These are phyloP conservation scores for Trametes cingulata DNA, from an alignment of 768 basidiomycete genomes.

Conservation along the genomic window DNA sequence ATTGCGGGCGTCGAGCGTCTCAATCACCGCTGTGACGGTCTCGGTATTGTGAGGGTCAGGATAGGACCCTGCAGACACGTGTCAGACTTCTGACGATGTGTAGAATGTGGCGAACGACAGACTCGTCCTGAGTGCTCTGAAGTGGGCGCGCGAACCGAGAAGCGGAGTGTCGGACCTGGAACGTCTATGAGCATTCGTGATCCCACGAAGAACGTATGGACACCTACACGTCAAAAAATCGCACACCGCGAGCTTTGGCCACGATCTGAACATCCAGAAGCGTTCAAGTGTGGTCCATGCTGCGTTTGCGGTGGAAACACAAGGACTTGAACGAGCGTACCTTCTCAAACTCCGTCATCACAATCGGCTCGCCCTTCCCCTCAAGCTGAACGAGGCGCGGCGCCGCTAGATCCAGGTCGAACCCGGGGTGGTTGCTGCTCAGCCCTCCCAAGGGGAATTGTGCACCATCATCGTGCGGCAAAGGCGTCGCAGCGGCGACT, in stretches of 20 bases:
- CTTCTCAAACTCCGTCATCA: constrained; percentile 92
- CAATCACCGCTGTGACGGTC: constrained; percentile 58
- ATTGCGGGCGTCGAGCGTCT: constrained; percentile 65
- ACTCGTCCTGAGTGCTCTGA: constrained; percentile 42
- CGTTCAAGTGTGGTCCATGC: too few relatives aligned
- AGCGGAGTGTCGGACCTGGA: constrained; percentile 72
- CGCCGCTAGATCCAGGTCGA: constrained; percentile 70
- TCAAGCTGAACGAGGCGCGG: constrained; percentile 76
- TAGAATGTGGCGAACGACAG: constrained; percentile 25
- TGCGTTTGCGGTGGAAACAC: too few relatives aligned
- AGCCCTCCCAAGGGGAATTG: constrained; percentile 42
- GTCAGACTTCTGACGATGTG: constrained; percentile 17
- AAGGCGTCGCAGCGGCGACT: constrained; percentile 44
- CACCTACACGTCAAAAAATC: constrained; percentile 83
- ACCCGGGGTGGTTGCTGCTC: constrained; percentile 50
- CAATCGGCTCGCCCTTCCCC: constrained; percentile 59
- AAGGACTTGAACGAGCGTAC: constrained; percentile 36
- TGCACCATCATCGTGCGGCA: constrained; percentile 29
- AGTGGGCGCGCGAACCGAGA: constrained; percentile 46
- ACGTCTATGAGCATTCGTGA: background rate
- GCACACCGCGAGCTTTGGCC: constrained; percentile 72
- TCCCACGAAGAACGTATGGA: constrained; percentile 1
- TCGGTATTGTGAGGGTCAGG: constrained; percentile 60
- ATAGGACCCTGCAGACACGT: constrained; percentile 47
- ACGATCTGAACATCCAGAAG: constrained; percentile 68